Evolutionary conservation across 495 filamentous ascomycete genomes (phyloP), one percentile per base, ranked within the genome.

Genomic region (Aspergillus diversus): DNA sequence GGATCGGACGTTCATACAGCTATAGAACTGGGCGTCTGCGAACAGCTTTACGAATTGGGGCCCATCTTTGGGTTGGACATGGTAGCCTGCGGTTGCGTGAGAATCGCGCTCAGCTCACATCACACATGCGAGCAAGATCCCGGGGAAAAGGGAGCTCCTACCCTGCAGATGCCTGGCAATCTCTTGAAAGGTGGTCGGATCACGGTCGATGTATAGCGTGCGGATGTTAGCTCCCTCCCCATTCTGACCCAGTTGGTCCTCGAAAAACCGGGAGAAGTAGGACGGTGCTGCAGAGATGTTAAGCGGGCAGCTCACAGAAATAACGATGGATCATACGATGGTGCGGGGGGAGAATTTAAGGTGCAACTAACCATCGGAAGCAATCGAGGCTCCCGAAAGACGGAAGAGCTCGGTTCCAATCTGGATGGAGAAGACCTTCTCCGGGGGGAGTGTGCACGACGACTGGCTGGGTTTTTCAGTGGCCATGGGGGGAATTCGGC

Each of bases 11-110:
- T 34, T 63, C 86, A 70, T 76, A 93, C 90, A 81, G 71, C 83
- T 91, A 76, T 97, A 99, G 77, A 97, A 99, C 71, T 97, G 95
- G 5, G 94, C 91, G 71, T 99, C 94, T 35, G 94, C 92, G 75
- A 97, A 97, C 48, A 97, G 82, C 52, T 89, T 91, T 66, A 97
- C 95, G 70, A 91, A 97, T 73, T 97, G 89, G 31, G 86, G 81
- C 47, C 90, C 89, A 77, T 97, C 90, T 58, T 84, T 82, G n/a
- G 94, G 95, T 35, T 81, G 79, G 62, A 97, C 83, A 75, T 96
- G 88, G 75, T 99, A 99, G 12, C 94, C 86, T 88, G 52, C 21
- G 9, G 15, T 57, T 15, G 53, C 12, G 6, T 43, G n/a, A 50
- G 21, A 50, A 27, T 50, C 5, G n/a, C 4, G 16, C 21, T 50